These are phyloP conservation scores for Nothomitra cinnamomea DNA, from an alignment of 2,329 filamentous ascomycete genomes.

Conservation along the genomic window DNA sequence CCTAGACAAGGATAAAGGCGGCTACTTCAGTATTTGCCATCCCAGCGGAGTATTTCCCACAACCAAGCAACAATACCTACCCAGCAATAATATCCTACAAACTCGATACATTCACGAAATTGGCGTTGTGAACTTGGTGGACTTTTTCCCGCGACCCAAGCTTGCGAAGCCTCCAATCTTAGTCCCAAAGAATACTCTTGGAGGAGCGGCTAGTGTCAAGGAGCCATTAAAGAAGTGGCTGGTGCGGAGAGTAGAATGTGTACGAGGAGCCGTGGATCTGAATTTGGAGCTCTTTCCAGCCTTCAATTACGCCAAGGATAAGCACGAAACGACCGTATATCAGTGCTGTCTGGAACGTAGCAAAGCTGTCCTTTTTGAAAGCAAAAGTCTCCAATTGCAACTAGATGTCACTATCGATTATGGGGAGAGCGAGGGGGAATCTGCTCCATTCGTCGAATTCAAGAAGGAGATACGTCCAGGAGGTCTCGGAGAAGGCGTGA, in stretches of 20 bases:
- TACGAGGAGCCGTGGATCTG: slow-evolving; percentile 47
- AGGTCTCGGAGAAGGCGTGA: slow-evolving; percentile 44
- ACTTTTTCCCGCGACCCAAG: slow-evolving; percentile 59
- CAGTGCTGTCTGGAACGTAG: slow-evolving; percentile 22
- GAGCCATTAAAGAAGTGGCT: slow-evolving; percentile 54
- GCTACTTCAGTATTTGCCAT: slow-evolving; percentile 47
- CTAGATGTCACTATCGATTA: slow-evolving; percentile 50
- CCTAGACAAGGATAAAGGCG: slow-evolving; percentile 57
- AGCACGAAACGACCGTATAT: slow-evolving; percentile 40
- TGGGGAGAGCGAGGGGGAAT: slow-evolving; percentile 29
- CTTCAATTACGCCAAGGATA: slow-evolving; percentile 50
- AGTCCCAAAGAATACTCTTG: slow-evolving; percentile 24
- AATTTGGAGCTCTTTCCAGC: slow-evolving; percentile 56
- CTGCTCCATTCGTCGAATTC: slow-evolving; percentile 35
- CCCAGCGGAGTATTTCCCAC: slow-evolving; percentile 36
- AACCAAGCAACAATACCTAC: slow-evolving; percentile 63
- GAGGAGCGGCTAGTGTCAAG: slow-evolving; percentile 32
- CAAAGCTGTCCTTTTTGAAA: slow-evolving; percentile 47
- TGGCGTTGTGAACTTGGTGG: slow-evolving; percentile 54
- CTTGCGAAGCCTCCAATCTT: slow-evolving; percentile 33
- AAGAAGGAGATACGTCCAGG: slow-evolving; percentile 32
- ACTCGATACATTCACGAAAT: slow-evolving; percentile 64
- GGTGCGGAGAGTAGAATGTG: slow-evolving; percentile 54
- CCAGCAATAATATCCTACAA: slow-evolving; percentile 57
- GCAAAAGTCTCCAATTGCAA: slow-evolving; percentile 41